A percentile compares a stretch with the other conserved stretches of the same genome.
These are phyloP conservation scores for Petasospora fabianii DNA, from an alignment of 1,139 yeast genomes.

Conservation along the genomic window DNA sequence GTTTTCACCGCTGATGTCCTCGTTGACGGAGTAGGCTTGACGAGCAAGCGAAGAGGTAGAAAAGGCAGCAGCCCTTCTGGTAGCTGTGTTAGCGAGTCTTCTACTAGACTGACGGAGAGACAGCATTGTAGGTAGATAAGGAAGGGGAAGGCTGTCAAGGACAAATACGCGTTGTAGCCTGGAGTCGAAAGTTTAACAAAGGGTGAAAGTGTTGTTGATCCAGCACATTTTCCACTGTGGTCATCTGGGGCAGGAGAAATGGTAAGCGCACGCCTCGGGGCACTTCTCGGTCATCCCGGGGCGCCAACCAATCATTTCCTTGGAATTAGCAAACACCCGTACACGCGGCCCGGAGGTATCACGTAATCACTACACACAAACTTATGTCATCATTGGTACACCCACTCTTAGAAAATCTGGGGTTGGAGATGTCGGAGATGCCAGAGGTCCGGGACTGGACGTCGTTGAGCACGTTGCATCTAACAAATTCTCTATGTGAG, in stretches of 20 bases:
- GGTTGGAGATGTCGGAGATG: constrained; percentile 4
- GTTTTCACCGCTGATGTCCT: constrained; percentile 30
- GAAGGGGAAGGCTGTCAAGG: neutral
- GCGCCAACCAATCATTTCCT: constrained; percentile 16
- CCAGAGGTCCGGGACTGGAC: too few relatives aligned
- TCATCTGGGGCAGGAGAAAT: too few relatives aligned
- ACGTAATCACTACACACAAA: constrained; percentile 2
- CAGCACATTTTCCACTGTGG: constrained; percentile 1
- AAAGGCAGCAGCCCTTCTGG: constrained; percentile 20
- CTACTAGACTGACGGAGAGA: constrained; percentile 24
- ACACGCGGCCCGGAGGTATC: constrained; percentile 12
- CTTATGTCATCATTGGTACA: constrained; percentile 9
- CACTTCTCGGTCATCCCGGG: constrained; percentile 18
- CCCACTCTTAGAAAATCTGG: constrained; percentile 1
- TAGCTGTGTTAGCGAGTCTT: constrained; percentile 15
- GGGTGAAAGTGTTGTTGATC: neutral
- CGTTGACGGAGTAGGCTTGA: constrained; percentile 29
- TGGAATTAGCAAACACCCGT: constrained; percentile 21
- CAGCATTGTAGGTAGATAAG: constrained; percentile 17
- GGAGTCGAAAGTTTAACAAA: neutral
- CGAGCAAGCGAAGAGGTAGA: constrained; percentile 20
- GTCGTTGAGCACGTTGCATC: too few relatives aligned
- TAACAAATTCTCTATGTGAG: too few relatives aligned
- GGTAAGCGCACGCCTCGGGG: constrained; percentile 21
- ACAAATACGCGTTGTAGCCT: neutral